A percentile compares a stretch with the other conserved stretches of the same genome.
phyloP scores from a whole-genome alignment of 345 rosid genomes.

The Brassica cretica region DNA sequence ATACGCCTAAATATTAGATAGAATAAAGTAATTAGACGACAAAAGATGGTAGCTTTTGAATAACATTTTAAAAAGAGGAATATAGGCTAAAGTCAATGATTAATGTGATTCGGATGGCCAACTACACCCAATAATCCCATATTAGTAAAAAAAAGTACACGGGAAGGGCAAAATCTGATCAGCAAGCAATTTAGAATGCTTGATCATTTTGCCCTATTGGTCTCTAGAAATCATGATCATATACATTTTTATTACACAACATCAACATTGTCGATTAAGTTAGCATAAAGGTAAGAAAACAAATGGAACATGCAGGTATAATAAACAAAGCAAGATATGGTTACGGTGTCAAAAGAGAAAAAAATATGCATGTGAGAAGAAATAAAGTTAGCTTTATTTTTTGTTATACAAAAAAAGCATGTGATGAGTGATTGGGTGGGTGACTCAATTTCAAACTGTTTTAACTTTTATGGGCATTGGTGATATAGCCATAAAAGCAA shows the following conservation, averaged over 20 bases:
- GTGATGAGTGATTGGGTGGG: constrained; percentile 20
- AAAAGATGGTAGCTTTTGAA: background rate
- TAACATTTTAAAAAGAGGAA: background rate
- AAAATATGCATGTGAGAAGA: constrained; percentile 29
- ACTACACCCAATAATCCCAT: background rate
- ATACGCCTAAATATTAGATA: background rate
- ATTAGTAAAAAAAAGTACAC: background rate
- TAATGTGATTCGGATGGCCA: constrained; percentile 11
- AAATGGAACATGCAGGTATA: constrained; percentile 2
- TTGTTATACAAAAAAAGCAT: constrained; percentile 25
- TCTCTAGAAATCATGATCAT: constrained; percentile 5
- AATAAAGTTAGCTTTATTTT: constrained; percentile 25
- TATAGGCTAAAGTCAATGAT: background rate
- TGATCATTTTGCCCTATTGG: background rate
- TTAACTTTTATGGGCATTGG: constrained; percentile 5
- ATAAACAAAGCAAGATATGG: background rate
- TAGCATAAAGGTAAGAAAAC: background rate
- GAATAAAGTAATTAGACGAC: background rate
- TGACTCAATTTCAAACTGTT: constrained; percentile 22
- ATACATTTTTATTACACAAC: background rate
- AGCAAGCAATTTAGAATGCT: background rate
- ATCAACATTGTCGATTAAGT: background rate
- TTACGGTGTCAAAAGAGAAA: constrained; percentile 24
- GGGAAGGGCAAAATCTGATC: constrained; percentile 4
- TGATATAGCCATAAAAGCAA: background rate